Conservation (phyloP, 2,329 filamentous ascomycete species). For the Aspergillus floridensis region DNA sequence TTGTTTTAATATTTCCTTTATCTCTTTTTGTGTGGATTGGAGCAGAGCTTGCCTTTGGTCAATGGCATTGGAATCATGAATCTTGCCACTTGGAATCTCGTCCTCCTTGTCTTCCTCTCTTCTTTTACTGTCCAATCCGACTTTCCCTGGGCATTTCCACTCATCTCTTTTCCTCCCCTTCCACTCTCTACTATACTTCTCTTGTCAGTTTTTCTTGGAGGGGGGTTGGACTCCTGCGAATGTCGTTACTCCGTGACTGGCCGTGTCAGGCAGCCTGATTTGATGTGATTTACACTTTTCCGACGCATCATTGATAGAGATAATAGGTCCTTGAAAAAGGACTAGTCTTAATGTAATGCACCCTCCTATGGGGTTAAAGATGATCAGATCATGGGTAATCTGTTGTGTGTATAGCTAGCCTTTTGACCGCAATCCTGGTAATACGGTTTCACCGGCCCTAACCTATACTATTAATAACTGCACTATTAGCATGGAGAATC, state of each 20-base stretch:
- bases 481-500: too few relatives aligned
- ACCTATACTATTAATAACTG: too few relatives aligned
- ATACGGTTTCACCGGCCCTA: too few relatives aligned
- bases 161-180: background rate
- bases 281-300: slow-evolving; percentile 17
- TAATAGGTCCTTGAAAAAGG: slow-evolving; percentile 14
- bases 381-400: background rate
- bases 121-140: background rate
- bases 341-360: background rate
- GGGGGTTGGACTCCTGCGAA: slow-evolving; percentile 1
- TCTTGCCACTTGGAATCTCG: slow-evolving; percentile 2
- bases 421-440: too few relatives aligned
- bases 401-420: background rate
- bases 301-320: slow-evolving; percentile 15
- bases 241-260: slow-evolving; percentile 3
- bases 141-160: background rate
- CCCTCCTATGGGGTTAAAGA: background rate
- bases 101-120: background rate
- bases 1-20: slow-evolving; percentile 4
- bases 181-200: background rate
- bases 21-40: background rate
- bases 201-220: background rate
- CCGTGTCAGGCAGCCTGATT: slow-evolving; percentile 10
- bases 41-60: slow-evolving; percentile 5
- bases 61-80: slow-evolving; percentile 4